Percentiles rank a stretch among this genome's conserved stretches.
phyloP scores from a whole-genome alignment of 1,284 basidiomycete genomes.

The Phylloporus sp. region DNA sequence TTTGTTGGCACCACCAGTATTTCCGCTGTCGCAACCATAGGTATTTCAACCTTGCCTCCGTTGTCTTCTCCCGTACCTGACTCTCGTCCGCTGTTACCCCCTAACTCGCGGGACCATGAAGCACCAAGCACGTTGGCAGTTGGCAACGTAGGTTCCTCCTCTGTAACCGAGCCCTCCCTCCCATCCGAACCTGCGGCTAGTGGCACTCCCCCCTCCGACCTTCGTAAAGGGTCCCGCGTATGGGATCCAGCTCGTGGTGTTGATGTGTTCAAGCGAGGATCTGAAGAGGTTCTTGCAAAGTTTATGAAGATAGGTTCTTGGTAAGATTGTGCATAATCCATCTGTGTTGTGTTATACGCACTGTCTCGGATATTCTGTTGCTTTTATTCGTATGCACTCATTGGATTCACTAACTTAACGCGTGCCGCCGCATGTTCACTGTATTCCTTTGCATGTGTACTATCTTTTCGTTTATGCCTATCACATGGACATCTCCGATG shows the following conservation, averaged over 20 bases:
- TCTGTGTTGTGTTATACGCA: slow-evolving; percentile 9
- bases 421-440: neutral
- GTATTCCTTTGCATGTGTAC: neutral
- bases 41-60: slow-evolving; percentile 27
- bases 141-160: slow-evolving; percentile 1
- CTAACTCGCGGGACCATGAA: neutral
- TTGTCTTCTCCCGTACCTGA: neutral
- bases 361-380: slow-evolving; percentile 5
- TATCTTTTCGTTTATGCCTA: neutral
- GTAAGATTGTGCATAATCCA: slow-evolving; percentile 53
- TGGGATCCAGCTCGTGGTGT: slow-evolving; percentile 84
- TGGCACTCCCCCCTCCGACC: slow-evolving; percentile 29
- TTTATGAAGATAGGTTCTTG: slow-evolving; percentile 81
- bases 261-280: slow-evolving; percentile 81
- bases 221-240: slow-evolving; percentile 58
- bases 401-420: slow-evolving; percentile 10
- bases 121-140: slow-evolving; percentile 2
- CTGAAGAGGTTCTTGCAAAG: slow-evolving; percentile 81
- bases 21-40: slow-evolving; percentile 37
- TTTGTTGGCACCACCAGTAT: slow-evolving; percentile 34
- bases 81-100: slow-evolving; percentile 1
- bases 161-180: slow-evolving; percentile 33
- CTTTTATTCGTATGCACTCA: slow-evolving; percentile 3
- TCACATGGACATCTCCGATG: neutral
- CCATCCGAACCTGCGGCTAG: slow-evolving; percentile 60